Evolutionary conservation across 1,139 yeast genomes (phyloP).

Genomic region (Hanseniaspora gamundiae): DNA sequence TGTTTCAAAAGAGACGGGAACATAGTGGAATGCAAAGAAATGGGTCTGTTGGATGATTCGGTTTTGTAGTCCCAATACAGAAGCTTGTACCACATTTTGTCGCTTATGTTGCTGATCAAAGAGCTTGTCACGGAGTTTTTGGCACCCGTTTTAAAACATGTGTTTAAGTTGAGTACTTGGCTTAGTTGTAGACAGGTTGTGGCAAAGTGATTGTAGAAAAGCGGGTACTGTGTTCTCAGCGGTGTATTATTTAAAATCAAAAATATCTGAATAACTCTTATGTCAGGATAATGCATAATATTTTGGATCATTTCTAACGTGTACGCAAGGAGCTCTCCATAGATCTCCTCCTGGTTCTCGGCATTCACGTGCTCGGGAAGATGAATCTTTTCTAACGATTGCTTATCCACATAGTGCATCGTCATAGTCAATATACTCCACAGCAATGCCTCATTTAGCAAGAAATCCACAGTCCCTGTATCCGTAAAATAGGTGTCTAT

Average conservation of each 20-base stretch:
- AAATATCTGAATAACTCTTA: conserved; percentile 18
- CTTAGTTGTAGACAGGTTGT: conserved; percentile 1
- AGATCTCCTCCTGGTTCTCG: conserved; percentile 4
- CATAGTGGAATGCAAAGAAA: not conserved
- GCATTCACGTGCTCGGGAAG: conserved; percentile 1
- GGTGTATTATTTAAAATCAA: conserved; percentile 18
- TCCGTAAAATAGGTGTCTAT: not conserved
- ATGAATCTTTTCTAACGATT: not conserved
- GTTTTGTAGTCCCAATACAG: conserved; percentile 1
- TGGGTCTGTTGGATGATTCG: conserved; percentile 1
- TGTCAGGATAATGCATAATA: conserved; percentile 13
- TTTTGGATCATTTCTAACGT: conserved; percentile 12
- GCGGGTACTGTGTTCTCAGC: conserved; percentile 10
- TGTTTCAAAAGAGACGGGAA: conserved; percentile 16
- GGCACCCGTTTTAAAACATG: not conserved
- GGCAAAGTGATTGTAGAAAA: conserved; percentile 2
- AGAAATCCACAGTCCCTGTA: conserved; percentile 14
- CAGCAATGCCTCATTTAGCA: conserved; percentile 16
- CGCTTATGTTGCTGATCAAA: not conserved
- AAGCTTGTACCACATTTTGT: conserved; percentile 1
- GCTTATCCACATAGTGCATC: conserved; percentile 16
- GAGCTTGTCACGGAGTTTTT: not conserved
- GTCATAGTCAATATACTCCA: conserved; percentile 22
- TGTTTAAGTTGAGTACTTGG: conserved; percentile 5
- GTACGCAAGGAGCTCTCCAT: conserved; percentile 11